These are phyloP conservation scores for Arabidopsis arenosa DNA, from an alignment of 345 rosid species.

Conservation along the genomic window DNA sequence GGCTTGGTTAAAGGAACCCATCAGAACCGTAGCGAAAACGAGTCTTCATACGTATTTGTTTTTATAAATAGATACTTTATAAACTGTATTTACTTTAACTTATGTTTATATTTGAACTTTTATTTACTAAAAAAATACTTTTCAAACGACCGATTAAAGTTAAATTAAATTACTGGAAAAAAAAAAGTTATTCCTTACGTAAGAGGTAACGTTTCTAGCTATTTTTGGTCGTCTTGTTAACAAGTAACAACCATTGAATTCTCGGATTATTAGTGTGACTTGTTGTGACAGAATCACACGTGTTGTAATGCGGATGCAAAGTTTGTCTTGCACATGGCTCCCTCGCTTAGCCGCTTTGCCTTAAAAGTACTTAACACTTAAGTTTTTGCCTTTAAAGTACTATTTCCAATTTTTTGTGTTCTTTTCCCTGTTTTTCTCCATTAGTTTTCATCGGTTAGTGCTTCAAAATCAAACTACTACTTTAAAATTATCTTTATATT, in stretches of 20 bases:
- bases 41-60: too few species aligned
- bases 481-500: background rate
- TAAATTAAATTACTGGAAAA: too few species aligned
- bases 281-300: conserved; percentile 22
- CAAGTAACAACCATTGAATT: background rate
- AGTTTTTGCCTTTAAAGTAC: background rate
- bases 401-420: conserved; percentile 10
- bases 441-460: conserved; percentile 16
- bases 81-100: too few species aligned
- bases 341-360: conserved; percentile 21
- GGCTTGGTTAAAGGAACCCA: too few species aligned
- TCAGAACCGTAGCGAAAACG: too few species aligned
- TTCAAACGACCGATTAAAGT: too few species aligned
- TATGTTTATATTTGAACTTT: too few species aligned
- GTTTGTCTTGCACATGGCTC: conserved; percentile 36
- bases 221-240: background rate
- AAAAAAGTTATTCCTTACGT: background rate
- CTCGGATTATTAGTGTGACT: conserved; percentile 8
- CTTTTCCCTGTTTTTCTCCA: conserved; percentile 20
- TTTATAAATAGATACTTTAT: too few species aligned
- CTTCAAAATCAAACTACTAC: conserved; percentile 14
- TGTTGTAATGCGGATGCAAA: conserved; percentile 30
- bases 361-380: conserved; percentile 26
- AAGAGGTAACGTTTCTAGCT: background rate
- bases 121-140: too few species aligned